Base-by-base conservation (phyloP, 2,329 filamentous ascomycete genomes). In the Aspergillus niger region DNA sequence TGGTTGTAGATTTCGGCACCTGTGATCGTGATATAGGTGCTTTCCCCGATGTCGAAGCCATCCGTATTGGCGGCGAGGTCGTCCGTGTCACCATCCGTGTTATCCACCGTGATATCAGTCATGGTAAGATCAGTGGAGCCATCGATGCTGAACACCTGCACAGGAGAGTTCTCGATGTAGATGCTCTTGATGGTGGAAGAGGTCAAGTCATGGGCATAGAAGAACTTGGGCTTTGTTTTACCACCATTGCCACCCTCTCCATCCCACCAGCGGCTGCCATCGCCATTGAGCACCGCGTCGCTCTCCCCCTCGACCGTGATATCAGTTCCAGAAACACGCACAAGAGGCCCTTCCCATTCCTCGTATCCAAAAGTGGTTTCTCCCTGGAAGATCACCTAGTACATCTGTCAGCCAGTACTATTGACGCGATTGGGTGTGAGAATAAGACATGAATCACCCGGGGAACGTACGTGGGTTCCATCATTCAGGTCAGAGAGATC, bases 171-270 rank as follows among this genome's bases (percentile, higher is more conserved):
- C 69, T 74, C 67, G 61, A 77, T 67, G 20, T 70, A 67, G 15
- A 77, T 59, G 44, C 71, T 67, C 22, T 62, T 67, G 62, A 78
- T 76, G 20, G 66, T 69, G 8, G 74, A 76, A 52, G 70, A 65
- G 26, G 65, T 68, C 56, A 77, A 59, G 5, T 58, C 55, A 59
- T 76, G 74, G 20, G 81, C 81, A 63, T 75, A 81, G 79, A 88
- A 87, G 77, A 89, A 86, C 78, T 88, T 85, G 65, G 87, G 87
- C 81, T 89, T 89, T n/a, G 72, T 83, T 75, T 83, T 83, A 71
- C 86, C 86, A 26, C 86, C 85, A 69, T 86, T 87, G 67, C 74
- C 75, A 51, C 87, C 87, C 74, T 86, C 66, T 56, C 79, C 76
- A 65, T 89, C 86, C 87, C 86, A 89, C 81, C 83, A 88, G 30